These are phyloP conservation scores for Jatropha podagrica DNA, from an alignment of 441 rosid species.

Conservation along the genomic window DNA sequence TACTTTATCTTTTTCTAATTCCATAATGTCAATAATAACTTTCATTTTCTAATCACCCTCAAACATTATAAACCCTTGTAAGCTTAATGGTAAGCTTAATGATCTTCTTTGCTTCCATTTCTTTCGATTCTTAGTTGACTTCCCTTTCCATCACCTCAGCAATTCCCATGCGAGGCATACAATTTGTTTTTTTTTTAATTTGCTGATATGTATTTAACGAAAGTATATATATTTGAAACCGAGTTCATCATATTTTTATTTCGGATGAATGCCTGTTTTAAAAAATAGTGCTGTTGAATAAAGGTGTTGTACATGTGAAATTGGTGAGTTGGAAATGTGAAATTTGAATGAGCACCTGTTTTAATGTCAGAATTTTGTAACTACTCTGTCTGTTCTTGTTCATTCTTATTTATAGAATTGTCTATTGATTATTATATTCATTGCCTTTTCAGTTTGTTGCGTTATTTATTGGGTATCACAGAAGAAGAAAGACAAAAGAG, in stretches of 20 bases:
- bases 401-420: not conserved
- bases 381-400: not conserved
- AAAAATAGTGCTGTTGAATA: not conserved
- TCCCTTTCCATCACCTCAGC: not conserved
- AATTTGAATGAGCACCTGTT: not conserved
- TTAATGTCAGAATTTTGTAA: not conserved
- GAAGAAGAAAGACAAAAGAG: conserved; percentile 85
- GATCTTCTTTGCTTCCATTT: not conserved
- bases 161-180: not conserved
- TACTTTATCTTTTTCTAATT: not conserved
- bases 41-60: not conserved
- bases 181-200: not conserved
- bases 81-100: not conserved
- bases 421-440: not conserved
- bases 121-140: not conserved
- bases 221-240: not conserved
- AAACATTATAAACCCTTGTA: no score
- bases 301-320: not conserved
- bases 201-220: not conserved
- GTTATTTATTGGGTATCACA: conserved; percentile 70
- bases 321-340: not conserved
- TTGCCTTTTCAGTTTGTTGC: conserved; percentile 55
- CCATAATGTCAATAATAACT: not conserved
- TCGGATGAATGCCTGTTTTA: not conserved
- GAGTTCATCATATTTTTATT: not conserved